phyloP scores from a whole-genome alignment of 2,329 filamentous ascomycete genomes.

The Aspergillus jensenii region DNA sequence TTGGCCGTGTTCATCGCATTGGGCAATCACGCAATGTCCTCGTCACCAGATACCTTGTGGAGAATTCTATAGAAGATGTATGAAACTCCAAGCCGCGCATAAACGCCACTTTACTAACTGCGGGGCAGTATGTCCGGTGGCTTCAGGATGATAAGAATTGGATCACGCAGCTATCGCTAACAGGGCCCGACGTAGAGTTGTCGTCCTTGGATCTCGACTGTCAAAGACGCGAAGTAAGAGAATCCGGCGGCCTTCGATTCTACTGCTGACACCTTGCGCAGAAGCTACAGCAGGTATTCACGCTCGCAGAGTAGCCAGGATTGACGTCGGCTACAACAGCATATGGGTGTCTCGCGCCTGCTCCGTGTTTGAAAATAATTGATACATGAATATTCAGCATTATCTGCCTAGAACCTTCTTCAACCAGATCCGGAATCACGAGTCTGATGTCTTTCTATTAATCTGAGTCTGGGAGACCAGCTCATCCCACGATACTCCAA shows the following conservation, averaged over 20 bases:
- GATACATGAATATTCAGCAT: too few species aligned
- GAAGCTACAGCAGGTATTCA: neutral
- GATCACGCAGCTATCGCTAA: neutral
- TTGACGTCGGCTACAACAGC: neutral
- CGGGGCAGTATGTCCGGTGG: slow-evolving; percentile 7
- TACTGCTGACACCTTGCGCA: neutral
- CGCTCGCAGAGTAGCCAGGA: neutral
- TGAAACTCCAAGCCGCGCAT: slow-evolving; percentile 22
- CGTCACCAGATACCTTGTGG: slow-evolving; percentile 69
- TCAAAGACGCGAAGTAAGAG: neutral
- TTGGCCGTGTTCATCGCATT: slow-evolving; percentile 81
- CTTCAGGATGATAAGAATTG: slow-evolving; percentile 3
- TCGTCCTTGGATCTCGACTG: neutral
- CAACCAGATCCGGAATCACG: neutral
- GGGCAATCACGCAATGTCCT: slow-evolving; percentile 77
- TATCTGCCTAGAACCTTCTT: neutral
- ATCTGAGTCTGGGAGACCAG: neutral
- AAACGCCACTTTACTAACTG: neutral
- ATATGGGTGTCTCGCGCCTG: neutral
- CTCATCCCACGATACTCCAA: slow-evolving; percentile 4
- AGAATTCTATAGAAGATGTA: slow-evolving; percentile 55
- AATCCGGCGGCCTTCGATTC: neutral
- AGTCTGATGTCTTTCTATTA: neutral
- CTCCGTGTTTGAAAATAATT: neutral
- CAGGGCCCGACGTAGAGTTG: neutral